Conservation (phyloP, 2,329 filamentous ascomycete genomes). For the Ceratocystis harringtonii region DNA sequence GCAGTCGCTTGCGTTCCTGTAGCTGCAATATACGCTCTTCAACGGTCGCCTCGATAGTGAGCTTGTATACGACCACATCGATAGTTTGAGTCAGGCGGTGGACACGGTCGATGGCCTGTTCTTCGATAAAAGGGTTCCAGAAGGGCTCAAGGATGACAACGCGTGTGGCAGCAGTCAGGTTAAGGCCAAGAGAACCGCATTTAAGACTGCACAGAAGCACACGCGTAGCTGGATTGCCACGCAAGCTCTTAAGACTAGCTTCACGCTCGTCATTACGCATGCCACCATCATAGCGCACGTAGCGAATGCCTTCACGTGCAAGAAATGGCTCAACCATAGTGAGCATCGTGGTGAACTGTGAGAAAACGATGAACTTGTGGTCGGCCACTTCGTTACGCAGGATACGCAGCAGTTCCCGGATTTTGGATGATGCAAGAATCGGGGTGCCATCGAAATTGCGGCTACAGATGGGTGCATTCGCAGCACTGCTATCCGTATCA, state of each 20-base stretch:
- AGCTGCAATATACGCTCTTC: conserved; percentile 91
- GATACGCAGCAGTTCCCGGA: conserved; percentile 68
- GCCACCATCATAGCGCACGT: conserved; percentile 80
- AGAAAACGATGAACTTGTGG: conserved; percentile 98
- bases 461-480: background rate
- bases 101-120: conserved; percentile 95
- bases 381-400: conserved; percentile 61
- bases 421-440: conserved; percentile 70
- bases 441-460: conserved; percentile 20
- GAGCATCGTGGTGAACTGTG: conserved; percentile 96
- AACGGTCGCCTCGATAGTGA: conserved; percentile 74
- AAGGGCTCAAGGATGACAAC: conserved; percentile 95
- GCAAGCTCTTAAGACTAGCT: conserved; percentile 62
- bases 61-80: conserved; percentile 87
- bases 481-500: conserved; percentile 18
- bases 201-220: conserved; percentile 87
- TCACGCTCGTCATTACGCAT: conserved; percentile 93
- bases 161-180: conserved; percentile 81
- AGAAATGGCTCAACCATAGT: conserved; percentile 91
- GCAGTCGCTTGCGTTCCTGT: conserved; percentile 80
- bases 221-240: conserved; percentile 58
- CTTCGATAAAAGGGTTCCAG: conserved; percentile 99
- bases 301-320: conserved; percentile 54
- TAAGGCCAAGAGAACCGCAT: conserved; percentile 83
- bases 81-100: conserved; percentile 95